A percentile compares a stretch with the other conserved stretches of the same genome.
These are phyloP conservation scores for Xerocomellus amylosporus DNA, from an alignment of 768 basidiomycete species.

Conservation along the genomic window DNA sequence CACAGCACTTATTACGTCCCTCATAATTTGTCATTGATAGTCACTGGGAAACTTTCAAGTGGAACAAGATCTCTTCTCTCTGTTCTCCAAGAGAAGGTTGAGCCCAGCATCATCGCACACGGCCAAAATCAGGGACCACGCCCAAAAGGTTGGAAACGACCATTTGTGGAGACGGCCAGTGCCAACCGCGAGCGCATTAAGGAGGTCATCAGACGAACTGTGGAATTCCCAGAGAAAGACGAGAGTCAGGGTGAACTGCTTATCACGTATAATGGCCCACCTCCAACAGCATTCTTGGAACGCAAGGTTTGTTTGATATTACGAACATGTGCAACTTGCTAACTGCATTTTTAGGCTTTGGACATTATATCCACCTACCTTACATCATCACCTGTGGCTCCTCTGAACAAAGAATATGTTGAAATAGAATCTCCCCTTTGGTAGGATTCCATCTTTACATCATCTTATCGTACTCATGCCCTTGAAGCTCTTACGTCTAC, in stretches of 20 bases:
- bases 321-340: background rate
- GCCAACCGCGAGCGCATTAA: constrained; percentile 55
- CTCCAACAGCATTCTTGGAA: constrained; percentile 66
- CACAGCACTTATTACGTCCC: constrained; percentile 90
- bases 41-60: constrained; percentile 80
- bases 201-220: constrained; percentile 53
- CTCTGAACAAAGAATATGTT: constrained; percentile 86
- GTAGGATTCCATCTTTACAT: constrained; percentile 38
- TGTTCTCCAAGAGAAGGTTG: constrained; percentile 79
- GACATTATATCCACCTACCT: constrained; percentile 87
- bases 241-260: constrained; percentile 90
- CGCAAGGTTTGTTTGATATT: constrained; percentile 48
- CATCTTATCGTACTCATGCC: constrained; percentile 10
- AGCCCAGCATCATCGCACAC: constrained; percentile 77
- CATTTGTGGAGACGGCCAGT: constrained; percentile 87
- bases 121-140: constrained; percentile 65
- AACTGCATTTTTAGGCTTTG: constrained; percentile 54
- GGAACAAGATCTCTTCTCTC: constrained; percentile 74
- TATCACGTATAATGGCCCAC: constrained; percentile 77
- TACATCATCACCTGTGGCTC: constrained; percentile 78
- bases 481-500: constrained; percentile 73
- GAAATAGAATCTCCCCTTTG: constrained; percentile 90
- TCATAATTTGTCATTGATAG: constrained; percentile 87
- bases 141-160: constrained; percentile 86
- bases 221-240: constrained; percentile 96